Evolutionary conservation across 352 stramenopile genomes (phyloP).

Genomic region (Globisporangium acanthophoron): DNA sequence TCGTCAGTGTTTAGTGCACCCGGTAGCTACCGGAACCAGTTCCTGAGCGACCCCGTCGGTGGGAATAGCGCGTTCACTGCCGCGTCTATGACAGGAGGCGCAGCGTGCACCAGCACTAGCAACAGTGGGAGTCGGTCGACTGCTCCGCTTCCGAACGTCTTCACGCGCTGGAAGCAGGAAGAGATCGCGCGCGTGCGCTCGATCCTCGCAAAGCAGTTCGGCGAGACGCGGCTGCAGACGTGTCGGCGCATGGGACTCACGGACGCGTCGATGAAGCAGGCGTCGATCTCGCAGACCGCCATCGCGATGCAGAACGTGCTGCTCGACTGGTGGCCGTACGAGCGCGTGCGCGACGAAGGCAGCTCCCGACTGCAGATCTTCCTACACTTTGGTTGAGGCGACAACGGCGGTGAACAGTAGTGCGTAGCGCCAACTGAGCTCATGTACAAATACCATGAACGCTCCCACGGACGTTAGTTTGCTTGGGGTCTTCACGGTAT

Average conservation of each 20-base stretch:
- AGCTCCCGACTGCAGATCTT: constrained; percentile 68
- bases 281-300: constrained; percentile 42
- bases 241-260: constrained; percentile 67
- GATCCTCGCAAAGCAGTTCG: constrained; percentile 49
- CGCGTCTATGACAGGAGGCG: not conserved
- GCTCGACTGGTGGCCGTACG: constrained; percentile 34
- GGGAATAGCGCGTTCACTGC: not conserved
- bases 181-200: constrained; percentile 37
- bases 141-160: constrained; percentile 32
- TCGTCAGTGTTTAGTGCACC: not conserved
- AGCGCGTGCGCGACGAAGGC: constrained; percentile 40
- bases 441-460: too few relatives aligned
- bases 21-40: constrained; percentile 5
- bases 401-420: too few relatives aligned
- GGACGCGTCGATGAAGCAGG: constrained; percentile 42
- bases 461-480: too few relatives aligned
- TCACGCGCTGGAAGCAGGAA: constrained; percentile 44
- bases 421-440: too few relatives aligned
- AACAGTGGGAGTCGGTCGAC: constrained; percentile 1
- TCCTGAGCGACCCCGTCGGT: constrained; percentile 4
- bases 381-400: constrained; percentile 52
- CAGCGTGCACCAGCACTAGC: not conserved
- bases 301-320: constrained; percentile 61
- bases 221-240: constrained; percentile 46
- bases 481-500: too few relatives aligned